Evolutionary conservation across 169 alveolate genomes (phyloP), one percentile per base, ranked within the genome.

Genomic region (Cryptosporidium ryanae): DNA sequence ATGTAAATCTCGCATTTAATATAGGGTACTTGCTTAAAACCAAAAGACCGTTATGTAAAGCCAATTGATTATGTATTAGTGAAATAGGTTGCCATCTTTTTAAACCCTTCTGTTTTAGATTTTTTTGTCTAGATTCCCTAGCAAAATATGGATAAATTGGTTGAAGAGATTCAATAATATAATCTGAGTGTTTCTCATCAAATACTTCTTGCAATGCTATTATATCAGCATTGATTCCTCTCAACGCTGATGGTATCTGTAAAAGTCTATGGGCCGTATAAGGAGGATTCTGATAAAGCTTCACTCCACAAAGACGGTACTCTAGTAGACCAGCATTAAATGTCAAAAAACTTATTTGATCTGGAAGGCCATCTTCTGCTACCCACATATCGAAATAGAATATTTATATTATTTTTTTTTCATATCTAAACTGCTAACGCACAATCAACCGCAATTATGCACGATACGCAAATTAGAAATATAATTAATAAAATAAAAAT

Each of bases 161-260:
- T 15, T 76, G 90, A 82, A 95, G 89, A 76, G 92, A 84, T 61
- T 82, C 93, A 52, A 90, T 82, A 54, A 95, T 84, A 82, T 90
- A 95, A 81, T 92, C 94, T 18, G 94, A 95, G 84, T 95, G 97
- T 31, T 84, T 52, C 44, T 91, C 93, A 63, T 91, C 95, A 54
- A 93, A 95, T 25, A 95, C 96, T 66, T 95, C 97, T 71, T 95
- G 97, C 49, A 95, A 91, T 43, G 97, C 97, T 46, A 95, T 92
- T 34, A 95, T 93, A 90, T 95, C 97, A 64, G 97, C 95, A 70
- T 93, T 91, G 2, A 95, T 93, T 71, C 84, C 89, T 68, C 95
- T 63, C 65, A 95, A 64, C 29, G 95, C 96, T 57, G 83, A 92
- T n/a, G 97, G 97, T 50, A 95, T 92, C 70, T 94, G 95, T 29